These are phyloP conservation scores for Trypethelium eluteriae DNA, from an alignment of 495 filamentous ascomycete genomes.

Conservation along the genomic window DNA sequence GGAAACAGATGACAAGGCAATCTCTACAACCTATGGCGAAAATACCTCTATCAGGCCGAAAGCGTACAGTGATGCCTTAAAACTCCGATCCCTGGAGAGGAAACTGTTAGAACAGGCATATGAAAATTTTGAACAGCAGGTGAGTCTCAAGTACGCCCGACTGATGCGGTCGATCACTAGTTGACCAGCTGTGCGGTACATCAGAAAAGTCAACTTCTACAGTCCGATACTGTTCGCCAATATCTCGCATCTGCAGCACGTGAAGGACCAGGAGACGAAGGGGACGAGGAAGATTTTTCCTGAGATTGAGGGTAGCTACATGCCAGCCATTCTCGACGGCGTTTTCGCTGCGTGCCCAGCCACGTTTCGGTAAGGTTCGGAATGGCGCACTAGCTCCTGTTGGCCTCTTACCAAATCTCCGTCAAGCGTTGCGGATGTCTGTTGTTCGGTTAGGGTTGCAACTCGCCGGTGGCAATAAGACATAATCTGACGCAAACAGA, in stretches of 20 bases:
- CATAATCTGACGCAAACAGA: not conserved
- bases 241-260: slow-evolving; percentile 10
- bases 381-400: too few relatives aligned
- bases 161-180: not conserved
- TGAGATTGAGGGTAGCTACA: slow-evolving; percentile 21
- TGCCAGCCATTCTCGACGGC: not conserved
- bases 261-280: not conserved
- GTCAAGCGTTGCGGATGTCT: too few relatives aligned
- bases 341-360: not conserved
- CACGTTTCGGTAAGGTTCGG: not conserved
- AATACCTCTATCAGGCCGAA: slow-evolving; percentile 34
- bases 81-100: slow-evolving; percentile 52
- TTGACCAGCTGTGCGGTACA: not conserved
- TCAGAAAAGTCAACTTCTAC: slow-evolving; percentile 13
- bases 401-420: too few relatives aligned
- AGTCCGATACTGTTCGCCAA: slow-evolving; percentile 13
- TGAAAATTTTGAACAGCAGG: slow-evolving; percentile 53
- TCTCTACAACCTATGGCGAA: slow-evolving; percentile 22
- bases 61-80: slow-evolving; percentile 39
- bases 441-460: not conserved
- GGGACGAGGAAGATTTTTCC: slow-evolving; percentile 44
- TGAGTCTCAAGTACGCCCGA: slow-evolving; percentile 34
- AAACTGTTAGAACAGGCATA: slow-evolving; percentile 49
- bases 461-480: not conserved
- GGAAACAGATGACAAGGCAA: slow-evolving; percentile 38